phyloP scores from a whole-genome alignment of 495 filamentous ascomycete genomes.

The Achaetomiella virescens region DNA sequence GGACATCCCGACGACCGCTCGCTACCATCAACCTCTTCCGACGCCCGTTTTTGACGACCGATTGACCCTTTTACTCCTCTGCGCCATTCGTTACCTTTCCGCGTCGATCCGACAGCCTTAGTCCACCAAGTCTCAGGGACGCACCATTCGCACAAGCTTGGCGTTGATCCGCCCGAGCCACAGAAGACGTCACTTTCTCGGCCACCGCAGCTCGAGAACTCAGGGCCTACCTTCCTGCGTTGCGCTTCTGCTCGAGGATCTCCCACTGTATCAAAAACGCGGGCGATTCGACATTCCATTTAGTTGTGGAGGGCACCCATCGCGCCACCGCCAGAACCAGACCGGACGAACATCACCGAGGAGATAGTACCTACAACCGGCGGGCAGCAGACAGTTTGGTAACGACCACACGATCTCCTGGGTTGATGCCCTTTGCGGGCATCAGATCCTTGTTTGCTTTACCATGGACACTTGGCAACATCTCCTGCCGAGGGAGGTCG shows the following conservation, averaged over 20 bases:
- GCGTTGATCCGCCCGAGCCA: not conserved
- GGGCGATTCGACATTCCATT: too few species aligned
- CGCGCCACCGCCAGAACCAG: not conserved
- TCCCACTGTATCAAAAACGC: too few species aligned
- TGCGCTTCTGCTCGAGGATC: too few species aligned
- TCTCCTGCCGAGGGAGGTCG: slow-evolving; percentile 21
- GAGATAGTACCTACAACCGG: not conserved
- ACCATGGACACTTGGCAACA: slow-evolving; percentile 16
- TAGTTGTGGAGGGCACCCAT: too few species aligned
- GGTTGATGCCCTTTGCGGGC: slow-evolving; percentile 11
- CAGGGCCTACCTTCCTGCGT: too few species aligned
- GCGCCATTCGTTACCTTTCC: too few species aligned
- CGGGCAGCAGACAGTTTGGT: not conserved
- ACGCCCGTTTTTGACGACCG: slow-evolving; percentile 4
- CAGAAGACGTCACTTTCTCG: slow-evolving; percentile 1
- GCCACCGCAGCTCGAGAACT: not conserved
- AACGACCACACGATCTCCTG: not conserved
- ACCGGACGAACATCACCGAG: not conserved
- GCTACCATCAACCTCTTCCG: slow-evolving; percentile 11
- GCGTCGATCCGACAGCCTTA: not conserved
- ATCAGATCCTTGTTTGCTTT: not conserved
- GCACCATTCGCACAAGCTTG: not conserved
- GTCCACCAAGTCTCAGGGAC: too few species aligned
- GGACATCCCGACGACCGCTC: slow-evolving; percentile 6
- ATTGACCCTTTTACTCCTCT: not conserved